These are phyloP conservation scores for Saturnispora mendoncae DNA, from an alignment of 805 yeast genomes.

Conservation along the genomic window DNA sequence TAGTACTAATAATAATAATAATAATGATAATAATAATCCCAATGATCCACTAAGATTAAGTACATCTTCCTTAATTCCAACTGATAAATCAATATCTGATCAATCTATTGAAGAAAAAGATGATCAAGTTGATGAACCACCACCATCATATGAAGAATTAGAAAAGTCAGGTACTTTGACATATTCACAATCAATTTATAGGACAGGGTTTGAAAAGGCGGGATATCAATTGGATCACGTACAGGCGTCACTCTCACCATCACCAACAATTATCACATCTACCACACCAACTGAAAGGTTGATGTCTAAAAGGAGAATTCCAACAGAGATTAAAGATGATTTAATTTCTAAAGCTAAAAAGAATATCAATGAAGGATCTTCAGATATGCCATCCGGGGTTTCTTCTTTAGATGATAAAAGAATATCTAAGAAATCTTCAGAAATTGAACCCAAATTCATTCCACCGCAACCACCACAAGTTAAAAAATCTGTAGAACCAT, in stretches of 20 bases:
- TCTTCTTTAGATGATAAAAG: not conserved
- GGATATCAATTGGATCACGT: conserved; percentile 27
- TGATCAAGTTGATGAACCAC: conserved; percentile 19
- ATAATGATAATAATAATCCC: not conserved
- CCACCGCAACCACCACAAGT: not conserved
- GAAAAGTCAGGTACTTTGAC: conserved; percentile 28
- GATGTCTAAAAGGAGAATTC: conserved; percentile 3
- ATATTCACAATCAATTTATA: conserved; percentile 27
- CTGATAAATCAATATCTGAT: conserved; percentile 18
- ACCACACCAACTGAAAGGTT: not conserved
- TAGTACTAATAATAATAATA: no score
- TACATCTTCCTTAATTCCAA: conserved; percentile 20
- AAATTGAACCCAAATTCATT: not conserved
- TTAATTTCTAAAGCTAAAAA: not conserved
- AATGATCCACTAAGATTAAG: conserved; percentile 13
- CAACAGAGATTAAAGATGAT: not conserved
- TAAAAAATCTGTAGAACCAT: no score
- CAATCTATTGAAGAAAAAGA: conserved; percentile 11
- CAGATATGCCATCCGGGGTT: not conserved
- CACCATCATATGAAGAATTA: conserved; percentile 28
- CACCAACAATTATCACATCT: no score
- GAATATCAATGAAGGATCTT: not conserved
- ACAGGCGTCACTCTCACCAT: conserved; percentile 9
- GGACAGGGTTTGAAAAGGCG: conserved; percentile 31
- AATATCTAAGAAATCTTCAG: not conserved